Percentiles rank a stretch among this genome's conserved stretches.
Evolutionary conservation across 106 monocot species (phyloP).

Genomic region (Dendrobium chrysotoxum): DNA sequence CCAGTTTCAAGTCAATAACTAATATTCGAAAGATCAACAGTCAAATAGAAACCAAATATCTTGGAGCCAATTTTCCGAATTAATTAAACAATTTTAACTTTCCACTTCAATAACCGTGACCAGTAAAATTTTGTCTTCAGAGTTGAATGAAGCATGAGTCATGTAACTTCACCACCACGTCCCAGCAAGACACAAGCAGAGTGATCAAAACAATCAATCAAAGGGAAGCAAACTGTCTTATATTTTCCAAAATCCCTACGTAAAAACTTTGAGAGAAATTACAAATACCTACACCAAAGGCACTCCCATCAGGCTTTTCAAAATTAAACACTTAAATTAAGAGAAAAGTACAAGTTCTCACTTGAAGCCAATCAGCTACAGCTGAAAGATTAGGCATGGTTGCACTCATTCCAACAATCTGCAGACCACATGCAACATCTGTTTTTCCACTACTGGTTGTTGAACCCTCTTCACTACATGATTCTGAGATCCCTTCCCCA

Average conservation of each 20-base stretch:
- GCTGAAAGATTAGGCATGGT: constrained; percentile 96
- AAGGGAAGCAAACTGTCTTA: neutral
- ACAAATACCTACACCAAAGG: neutral
- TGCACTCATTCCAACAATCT: constrained; percentile 97
- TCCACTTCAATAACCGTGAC: neutral
- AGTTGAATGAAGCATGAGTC: neutral
- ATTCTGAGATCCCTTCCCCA: constrained; percentile 70
- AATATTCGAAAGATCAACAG: neutral
- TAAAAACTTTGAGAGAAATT: neutral
- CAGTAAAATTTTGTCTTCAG: neutral
- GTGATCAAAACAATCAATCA: no score
- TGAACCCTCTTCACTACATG: constrained; percentile 54
- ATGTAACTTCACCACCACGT: neutral
- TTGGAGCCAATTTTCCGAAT: neutral
- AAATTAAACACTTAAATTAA: neutral
- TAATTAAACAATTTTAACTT: neutral
- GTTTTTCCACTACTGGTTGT: constrained; percentile 65
- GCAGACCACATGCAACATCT: constrained; percentile 62
- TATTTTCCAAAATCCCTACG: neutral
- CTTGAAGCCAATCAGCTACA: constrained; percentile 98
- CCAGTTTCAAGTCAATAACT: neutral
- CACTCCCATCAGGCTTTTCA: neutral
- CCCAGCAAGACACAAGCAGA: neutral
- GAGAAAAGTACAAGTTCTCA: constrained; percentile 21
- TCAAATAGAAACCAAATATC: neutral